Base-by-base conservation (phyloP, 1,284 basidiomycete genomes). In the Trichosporon sp. region DNA sequence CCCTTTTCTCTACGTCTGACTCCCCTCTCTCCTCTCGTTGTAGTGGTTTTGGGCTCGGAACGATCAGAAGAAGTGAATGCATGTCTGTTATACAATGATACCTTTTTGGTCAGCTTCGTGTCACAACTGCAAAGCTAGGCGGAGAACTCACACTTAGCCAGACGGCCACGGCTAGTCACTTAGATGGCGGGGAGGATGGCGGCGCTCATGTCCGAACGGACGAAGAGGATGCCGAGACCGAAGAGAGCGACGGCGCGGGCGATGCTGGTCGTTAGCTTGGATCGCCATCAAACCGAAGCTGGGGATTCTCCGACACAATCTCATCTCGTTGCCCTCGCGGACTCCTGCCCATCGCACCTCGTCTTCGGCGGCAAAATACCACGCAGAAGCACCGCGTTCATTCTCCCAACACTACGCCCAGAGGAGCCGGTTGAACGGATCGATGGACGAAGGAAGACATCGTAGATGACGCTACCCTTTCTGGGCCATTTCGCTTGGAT, bases 31-130 rank as follows among this genome's bases (percentile, higher is more conserved):
- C 6, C 61, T 16, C 37, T 19, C 16, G 7, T 63, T 35, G 51
- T 54, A 54, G 51, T 54, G 51, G 38, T 46, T 46, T 26, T 21
- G 43, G 35, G 63, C 63, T n/a, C 35, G n/a, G 43, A 46, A 48
- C 16, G 65, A 48, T 46, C 14, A 54, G 21, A 66, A 72, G 67
- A 68, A 66, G 64, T 70, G 72, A 54, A 73, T 73, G 72, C 72
- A 73, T 73, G 68, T 68, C 72, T 73, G 73, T 74, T 72, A 66
- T 74, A 72, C 73, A 74, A 59, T 69, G 67, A 70, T 71, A 70
- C 69, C 59, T 66, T 63, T 48, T 51, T 4, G 8, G 67, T 71
- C 51, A 71, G 70, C 54, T 40, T 11, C 12, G 38, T 12, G 38
- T 11, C 12, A 2, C 7, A 12, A 12, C 38, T 31, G 19, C 2